Conservation (phyloP, 177 flowering plant species). For the Vitis hybrid region DNA sequence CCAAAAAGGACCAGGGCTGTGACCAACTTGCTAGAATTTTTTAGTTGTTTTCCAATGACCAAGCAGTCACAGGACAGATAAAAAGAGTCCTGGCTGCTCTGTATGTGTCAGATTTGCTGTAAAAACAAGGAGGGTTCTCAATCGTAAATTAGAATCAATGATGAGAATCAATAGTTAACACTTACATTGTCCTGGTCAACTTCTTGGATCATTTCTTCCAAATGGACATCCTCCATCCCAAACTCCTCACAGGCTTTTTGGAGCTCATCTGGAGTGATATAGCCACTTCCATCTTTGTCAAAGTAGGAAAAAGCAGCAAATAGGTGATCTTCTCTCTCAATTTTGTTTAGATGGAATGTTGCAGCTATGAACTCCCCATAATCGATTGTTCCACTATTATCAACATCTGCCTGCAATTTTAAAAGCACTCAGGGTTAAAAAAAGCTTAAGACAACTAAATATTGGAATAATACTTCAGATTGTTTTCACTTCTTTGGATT, state of each 20-base stretch:
- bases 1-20: no score
- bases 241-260: conserved; percentile 59
- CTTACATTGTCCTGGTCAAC: conserved; percentile 63
- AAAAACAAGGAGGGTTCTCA: background rate
- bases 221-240: conserved; percentile 40
- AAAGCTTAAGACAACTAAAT: background rate
- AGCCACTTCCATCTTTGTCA: conserved; percentile 66
- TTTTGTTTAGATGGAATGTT: conserved; percentile 52
- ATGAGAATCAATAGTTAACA: background rate
- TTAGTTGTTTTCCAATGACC: no score
- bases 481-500: background rate
- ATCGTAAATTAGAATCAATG: background rate
- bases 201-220: conserved; percentile 54
- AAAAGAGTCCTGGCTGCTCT: no score
- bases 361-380: conserved; percentile 59
- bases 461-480: background rate
- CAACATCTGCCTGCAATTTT: conserved; percentile 50
- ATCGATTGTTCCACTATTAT: conserved; percentile 61
- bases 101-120: background rate
- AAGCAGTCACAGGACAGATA: no score
- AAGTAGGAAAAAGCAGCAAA: conserved; percentile 56
- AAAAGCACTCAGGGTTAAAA: background rate
- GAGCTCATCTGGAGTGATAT: conserved; percentile 52
- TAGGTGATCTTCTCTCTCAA: conserved; percentile 53
- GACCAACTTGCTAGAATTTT: no score